phyloP scores from a whole-genome alignment of 2,329 filamentous ascomycete species.

The Calycina marina region DNA sequence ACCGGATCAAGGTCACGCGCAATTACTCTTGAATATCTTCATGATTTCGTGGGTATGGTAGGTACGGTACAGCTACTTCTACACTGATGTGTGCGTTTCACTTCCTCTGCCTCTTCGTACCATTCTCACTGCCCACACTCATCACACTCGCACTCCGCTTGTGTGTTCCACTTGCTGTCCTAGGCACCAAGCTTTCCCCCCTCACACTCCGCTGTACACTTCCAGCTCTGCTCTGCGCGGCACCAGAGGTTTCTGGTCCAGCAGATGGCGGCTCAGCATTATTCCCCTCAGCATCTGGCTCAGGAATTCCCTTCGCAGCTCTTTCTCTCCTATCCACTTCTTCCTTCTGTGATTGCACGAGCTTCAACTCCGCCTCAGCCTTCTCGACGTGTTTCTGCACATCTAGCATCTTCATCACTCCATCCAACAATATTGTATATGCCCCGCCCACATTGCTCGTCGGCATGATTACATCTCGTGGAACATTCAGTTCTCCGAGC shows the following conservation, averaged over 20 bases:
- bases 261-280: constrained; percentile 3
- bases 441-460: constrained; percentile 56
- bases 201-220: constrained; percentile 8
- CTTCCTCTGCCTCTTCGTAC: constrained; percentile 33
- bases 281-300: constrained; percentile 26
- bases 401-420: constrained; percentile 56
- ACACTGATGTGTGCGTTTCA: constrained; percentile 9
- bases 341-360: constrained; percentile 40
- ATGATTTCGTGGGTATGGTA: too few species aligned
- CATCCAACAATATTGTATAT: constrained; percentile 56
- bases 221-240: constrained; percentile 33
- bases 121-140: constrained; percentile 51
- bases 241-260: constrained; percentile 29
- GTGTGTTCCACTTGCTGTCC: constrained; percentile 48
- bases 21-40: too few species aligned
- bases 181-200: too few species aligned
- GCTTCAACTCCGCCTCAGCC: constrained; percentile 54
- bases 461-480: constrained; percentile 56
- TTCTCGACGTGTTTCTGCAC: constrained; percentile 63
- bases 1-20: too few species aligned
- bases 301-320: constrained; percentile 3
- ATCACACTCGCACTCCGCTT: constrained; percentile 78
- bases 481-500: constrained; percentile 57
- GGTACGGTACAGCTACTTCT: not conserved
- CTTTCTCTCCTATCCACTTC: constrained; percentile 24